Conservation (phyloP, 768 basidiomycete species). For the Collybiopsis luxurians region DNA sequence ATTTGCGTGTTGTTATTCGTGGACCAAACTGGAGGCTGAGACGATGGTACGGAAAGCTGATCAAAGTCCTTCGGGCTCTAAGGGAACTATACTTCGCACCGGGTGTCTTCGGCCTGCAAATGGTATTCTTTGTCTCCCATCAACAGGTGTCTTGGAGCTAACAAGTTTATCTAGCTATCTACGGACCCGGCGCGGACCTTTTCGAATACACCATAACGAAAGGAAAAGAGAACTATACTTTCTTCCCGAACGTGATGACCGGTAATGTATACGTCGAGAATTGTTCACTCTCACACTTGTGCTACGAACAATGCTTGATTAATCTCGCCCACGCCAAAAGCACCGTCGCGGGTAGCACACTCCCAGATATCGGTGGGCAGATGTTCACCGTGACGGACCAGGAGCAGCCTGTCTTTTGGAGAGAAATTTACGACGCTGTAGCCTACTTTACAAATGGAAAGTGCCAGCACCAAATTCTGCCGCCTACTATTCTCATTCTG, state of each 20-base stretch:
- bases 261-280: conserved; percentile 36
- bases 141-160: too few species aligned
- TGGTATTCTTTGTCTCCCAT: conserved; percentile 4
- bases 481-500: conserved; percentile 20
- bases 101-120: conserved; percentile 41
- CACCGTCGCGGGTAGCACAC: conserved; percentile 16
- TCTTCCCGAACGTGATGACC: background rate
- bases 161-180: conserved; percentile 22
- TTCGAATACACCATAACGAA: conserved; percentile 31
- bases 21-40: conserved; percentile 16
- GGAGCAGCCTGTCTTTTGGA: conserved; percentile 30
- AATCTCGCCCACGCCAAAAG: conserved; percentile 16
- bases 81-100: conserved; percentile 24
- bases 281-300: conserved; percentile 34
- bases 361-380: conserved; percentile 36
- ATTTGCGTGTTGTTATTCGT: background rate
- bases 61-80: background rate
- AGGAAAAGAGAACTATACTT: background rate
- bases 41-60: background rate
- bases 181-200: conserved; percentile 38
- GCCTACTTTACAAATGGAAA: conserved; percentile 27
- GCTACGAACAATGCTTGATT: conserved; percentile 36
- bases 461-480: conserved; percentile 25
- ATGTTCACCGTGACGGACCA: conserved; percentile 36
- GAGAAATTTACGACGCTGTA: conserved; percentile 31